Evolutionary conservation across 2,329 filamentous ascomycete genomes (phyloP).

Genomic region (Rasamsonia emersonii): DNA sequence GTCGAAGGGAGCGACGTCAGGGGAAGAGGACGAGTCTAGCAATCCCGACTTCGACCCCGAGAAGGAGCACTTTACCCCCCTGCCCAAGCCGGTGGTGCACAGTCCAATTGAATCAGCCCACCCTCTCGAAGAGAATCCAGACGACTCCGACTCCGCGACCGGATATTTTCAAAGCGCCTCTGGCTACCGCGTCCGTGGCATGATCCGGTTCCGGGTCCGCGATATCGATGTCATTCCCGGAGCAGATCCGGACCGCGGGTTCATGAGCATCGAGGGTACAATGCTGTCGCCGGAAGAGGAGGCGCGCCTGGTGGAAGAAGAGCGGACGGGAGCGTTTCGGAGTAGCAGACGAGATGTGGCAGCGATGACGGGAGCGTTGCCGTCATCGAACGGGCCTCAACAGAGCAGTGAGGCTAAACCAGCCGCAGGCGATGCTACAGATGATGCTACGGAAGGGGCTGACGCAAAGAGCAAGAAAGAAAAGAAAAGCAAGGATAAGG

Average conservation of each 20-base stretch:
- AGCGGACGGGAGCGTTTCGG: constrained; percentile 33
- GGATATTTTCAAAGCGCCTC: constrained; percentile 69
- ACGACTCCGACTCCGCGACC: constrained; percentile 36
- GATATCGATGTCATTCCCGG: constrained; percentile 69
- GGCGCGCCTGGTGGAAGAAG: constrained; percentile 47
- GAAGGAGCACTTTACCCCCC: constrained; percentile 33
- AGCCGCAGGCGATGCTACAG: constrained; percentile 12
- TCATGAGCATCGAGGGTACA: constrained; percentile 81
- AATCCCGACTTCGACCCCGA: constrained; percentile 24
- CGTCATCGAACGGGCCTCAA: background rate
- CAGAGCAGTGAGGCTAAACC: constrained; percentile 4
- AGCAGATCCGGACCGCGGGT: constrained; percentile 62
- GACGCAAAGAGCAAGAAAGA: constrained; percentile 12
- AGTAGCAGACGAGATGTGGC: constrained; percentile 20
- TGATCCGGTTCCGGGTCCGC: constrained; percentile 67
- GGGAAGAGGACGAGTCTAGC: constrained; percentile 19
- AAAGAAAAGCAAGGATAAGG: constrained; percentile 11
- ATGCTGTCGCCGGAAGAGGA: constrained; percentile 66
- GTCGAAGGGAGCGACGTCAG: constrained; percentile 13
- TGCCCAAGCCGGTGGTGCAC: constrained; percentile 23
- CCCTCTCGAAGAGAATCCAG: constrained; percentile 18
- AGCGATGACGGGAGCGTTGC: constrained; percentile 15
- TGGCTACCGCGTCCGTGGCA: constrained; percentile 61
- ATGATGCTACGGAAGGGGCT: constrained; percentile 9
- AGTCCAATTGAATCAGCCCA: constrained; percentile 16